Base-by-base conservation (phyloP, 139 green algal species). In the Zygnema circumcarinatum region DNA sequence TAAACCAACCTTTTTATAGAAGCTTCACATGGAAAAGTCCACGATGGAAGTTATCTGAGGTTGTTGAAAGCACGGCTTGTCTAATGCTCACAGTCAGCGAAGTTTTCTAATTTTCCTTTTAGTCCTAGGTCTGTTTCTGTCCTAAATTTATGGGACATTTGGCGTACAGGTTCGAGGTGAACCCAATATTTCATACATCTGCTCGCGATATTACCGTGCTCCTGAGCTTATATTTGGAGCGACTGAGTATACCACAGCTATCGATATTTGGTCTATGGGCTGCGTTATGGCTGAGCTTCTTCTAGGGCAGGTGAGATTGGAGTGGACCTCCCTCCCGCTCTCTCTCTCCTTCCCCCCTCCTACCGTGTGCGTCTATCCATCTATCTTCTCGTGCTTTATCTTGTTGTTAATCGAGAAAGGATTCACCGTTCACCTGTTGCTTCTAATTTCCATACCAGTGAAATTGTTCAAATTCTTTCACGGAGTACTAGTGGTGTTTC, bases 111-210 rank as follows among this genome's bases (percentile, higher is more conserved):
- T 39, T 79, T 7, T 78, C 7, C 11, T 78, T 78, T 39, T 40
- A 52, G 69, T 39, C 16, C 69, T 36, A 52, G 35, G 33, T 40
- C 16, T 40, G 69, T 40, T 72, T 72, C 56, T 78, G 69, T 39
- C 69, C 69, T 78, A 16, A 36, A 16, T 62, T 62, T 62, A 62
- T 62, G 47, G 16, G 47, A 16, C 7, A 62, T 3, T 79, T 80
- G 52, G 39, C 7, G 3, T 87, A 31, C 83, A 89, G 83, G 83
- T 89, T 29, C 72, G 79, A 35, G 96, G 96, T 41, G 97, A 99
- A 93, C 95, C 97, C 85, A 99, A 99, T 94, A 99, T 99, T 88
- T 96, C 94, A 31, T 99, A 99, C 93, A 99, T 99, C 92, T 99
- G 97, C 93, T 98, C 94, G 21, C 93, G 97, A 40, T 98, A 97